Evolutionary conservation across 2,329 filamentous ascomycete species (phyloP), one percentile per base, ranked within the genome.

Genomic region (Tricladium varicosporioides): DNA sequence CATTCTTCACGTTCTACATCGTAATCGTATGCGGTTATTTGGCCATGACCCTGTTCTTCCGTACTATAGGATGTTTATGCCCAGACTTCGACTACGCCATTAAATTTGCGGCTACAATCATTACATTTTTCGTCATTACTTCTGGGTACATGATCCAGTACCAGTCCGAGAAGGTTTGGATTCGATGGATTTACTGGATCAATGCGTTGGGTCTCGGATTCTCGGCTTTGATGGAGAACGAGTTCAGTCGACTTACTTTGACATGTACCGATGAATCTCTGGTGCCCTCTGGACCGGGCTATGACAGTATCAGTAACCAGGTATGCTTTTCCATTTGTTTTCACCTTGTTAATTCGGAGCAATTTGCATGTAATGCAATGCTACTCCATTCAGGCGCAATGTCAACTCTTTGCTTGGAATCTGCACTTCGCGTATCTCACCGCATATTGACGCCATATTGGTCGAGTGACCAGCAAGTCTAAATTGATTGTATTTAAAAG

Each of bases 61-160:
- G 89, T 58, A 89, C 87, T 2, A 78, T 92, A 1, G 89, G 87
- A 5, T 91, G 86, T 58, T 58, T 89, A 11, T 91, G 87, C 58
- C 88, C 89, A 0, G 88, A 91, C 66, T 95, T 95, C 57, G 89
- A 95, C 69, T 89, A 88, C 45, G 92, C 92, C 2, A 89, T 92
- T 72, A 92, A 92, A 71, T 87, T 90, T 54, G 89, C 89, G 5
- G 86, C 90, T 5, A 79, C 91, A 1, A 81, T 91, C 52, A 91
- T 96, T 62, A 92, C 89, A 0, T 74, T 92, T n/a, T 91, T 92
- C 65, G 84, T 94, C 22, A 77, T 91, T 16, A 94, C 90, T 0
- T 88, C 86, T 0, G 91, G 91, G 3, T 96, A 94, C 72, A 75
- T 95, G 44, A 93, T 96, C 58, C 90, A 92, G 69, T 92, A 89